A percentile compares a stretch with the other conserved stretches of the same genome.
phyloP scores from a whole-genome alignment of 306 rosid genomes.

The Elaeagnus macrophylla region DNA sequence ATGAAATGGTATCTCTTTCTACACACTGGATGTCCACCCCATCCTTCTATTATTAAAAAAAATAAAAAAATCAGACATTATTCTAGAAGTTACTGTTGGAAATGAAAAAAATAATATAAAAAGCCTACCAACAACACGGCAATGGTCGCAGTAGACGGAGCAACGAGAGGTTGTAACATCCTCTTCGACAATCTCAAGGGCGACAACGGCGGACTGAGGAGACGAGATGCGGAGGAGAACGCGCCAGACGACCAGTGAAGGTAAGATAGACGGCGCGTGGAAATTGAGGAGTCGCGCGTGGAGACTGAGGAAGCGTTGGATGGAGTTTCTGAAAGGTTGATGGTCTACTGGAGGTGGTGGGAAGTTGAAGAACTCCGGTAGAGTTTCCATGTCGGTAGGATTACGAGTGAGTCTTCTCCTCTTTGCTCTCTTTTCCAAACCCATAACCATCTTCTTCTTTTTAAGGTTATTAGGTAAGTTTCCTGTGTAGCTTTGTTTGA shows the following conservation, averaged over 20 bases:
- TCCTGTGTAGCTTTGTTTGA: background rate
- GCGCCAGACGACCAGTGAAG: conserved; percentile 15
- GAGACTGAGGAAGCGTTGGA: conserved; percentile 10
- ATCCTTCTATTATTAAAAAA: conserved; percentile 6
- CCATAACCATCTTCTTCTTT: conserved; percentile 10
- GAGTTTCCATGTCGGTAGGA: background rate
- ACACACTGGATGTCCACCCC: conserved; percentile 37
- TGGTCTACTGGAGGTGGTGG: background rate
- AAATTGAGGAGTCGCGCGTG: conserved; percentile 22
- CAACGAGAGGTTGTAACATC: conserved; percentile 25
- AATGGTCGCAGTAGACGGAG: conserved; percentile 31
- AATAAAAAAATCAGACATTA: background rate
- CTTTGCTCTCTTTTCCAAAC: conserved; percentile 17
- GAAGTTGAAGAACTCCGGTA: conserved; percentile 21
- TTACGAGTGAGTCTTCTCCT: conserved; percentile 6
- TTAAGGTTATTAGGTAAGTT: no score
- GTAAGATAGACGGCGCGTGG: conserved; percentile 12
- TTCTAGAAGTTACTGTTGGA: background rate
- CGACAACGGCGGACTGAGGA: conserved; percentile 1
- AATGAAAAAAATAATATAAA: no score
- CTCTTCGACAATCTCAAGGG: conserved; percentile 27
- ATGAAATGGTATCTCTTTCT: conserved; percentile 27
- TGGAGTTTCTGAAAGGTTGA: conserved; percentile 18
- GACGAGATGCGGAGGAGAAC: conserved; percentile 10
- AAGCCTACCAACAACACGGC: conserved; percentile 31